Conservation (phyloP, 1,139 yeast species). For the Pichia sp. region DNA sequence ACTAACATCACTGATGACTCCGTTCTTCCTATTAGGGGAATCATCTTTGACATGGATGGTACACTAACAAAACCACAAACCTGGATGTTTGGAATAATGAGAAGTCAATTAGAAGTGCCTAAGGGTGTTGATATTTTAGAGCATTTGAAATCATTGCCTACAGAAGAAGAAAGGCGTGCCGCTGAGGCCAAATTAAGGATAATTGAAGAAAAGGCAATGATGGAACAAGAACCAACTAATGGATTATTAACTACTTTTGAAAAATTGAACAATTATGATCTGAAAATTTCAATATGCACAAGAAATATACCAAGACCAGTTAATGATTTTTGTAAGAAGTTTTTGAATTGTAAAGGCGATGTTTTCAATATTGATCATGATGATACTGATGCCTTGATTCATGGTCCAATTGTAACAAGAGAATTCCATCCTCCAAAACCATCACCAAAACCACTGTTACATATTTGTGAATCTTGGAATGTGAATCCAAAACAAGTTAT, state of each 20-base stretch:
- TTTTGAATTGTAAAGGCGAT: slow-evolving; percentile 26
- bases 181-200: slow-evolving; percentile 42
- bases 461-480: slow-evolving; percentile 35
- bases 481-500: slow-evolving; percentile 38
- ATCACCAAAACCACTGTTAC: slow-evolving; percentile 50
- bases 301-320: slow-evolving; percentile 50
- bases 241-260: slow-evolving; percentile 33
- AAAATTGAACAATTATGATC: slow-evolving; percentile 25
- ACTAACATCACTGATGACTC: background rate
- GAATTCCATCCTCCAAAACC: slow-evolving; percentile 63
- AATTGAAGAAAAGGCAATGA: slow-evolving; percentile 54
- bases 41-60: slow-evolving; percentile 68
- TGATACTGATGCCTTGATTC: background rate
- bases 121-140: slow-evolving; percentile 49
- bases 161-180: slow-evolving; percentile 7
- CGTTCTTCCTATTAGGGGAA: slow-evolving; percentile 31
- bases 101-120: slow-evolving; percentile 37
- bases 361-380: background rate
- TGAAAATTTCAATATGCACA: slow-evolving; percentile 52
- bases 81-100: slow-evolving; percentile 61
- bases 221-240: slow-evolving; percentile 48
- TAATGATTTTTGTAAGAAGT: slow-evolving; percentile 38
- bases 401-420: slow-evolving; percentile 45
- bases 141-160: slow-evolving; percentile 37
- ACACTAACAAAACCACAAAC: slow-evolving; percentile 60